Conservation (phyloP, 768 basidiomycete genomes). For the Amanita pallidorosea region DNA sequence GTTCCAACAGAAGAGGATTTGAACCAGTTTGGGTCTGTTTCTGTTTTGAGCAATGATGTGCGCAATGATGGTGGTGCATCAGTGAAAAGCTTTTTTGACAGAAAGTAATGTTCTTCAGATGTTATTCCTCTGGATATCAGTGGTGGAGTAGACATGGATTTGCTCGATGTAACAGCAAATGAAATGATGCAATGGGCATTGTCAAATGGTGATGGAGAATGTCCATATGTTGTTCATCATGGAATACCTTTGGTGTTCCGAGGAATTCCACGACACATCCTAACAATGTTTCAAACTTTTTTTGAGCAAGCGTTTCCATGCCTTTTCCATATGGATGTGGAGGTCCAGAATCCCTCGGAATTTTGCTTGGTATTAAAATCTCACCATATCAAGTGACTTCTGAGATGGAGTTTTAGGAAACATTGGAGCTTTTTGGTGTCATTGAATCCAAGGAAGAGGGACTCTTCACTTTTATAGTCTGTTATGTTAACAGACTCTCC, state of each 20-base stretch:
- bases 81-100: no score
- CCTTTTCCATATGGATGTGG: slow-evolving; percentile 23
- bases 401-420: slow-evolving; percentile 8
- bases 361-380: background rate
- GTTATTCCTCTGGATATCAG: slow-evolving; percentile 17
- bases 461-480: slow-evolving; percentile 26
- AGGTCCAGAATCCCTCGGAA: slow-evolving; percentile 14
- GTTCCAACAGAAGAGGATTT: no score
- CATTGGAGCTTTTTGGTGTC: slow-evolving; percentile 11
- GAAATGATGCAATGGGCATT: slow-evolving; percentile 17
- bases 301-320: slow-evolving; percentile 14
- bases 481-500: slow-evolving; percentile 22
- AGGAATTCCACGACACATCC: background rate
- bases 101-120: no score
- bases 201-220: slow-evolving; percentile 9
- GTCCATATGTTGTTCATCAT: slow-evolving; percentile 17
- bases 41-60: no score
- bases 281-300: slow-evolving; percentile 8
- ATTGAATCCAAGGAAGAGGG: slow-evolving; percentile 29
- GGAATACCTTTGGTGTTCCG: slow-evolving; percentile 10
- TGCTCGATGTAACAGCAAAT: slow-evolving; percentile 11
- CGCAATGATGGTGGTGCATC: no score
- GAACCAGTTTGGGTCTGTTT: no score
- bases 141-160: no score
- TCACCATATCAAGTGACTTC: slow-evolving; percentile 10